Conservation (phyloP, 1,284 basidiomycete genomes). For the Fomitopsis schrenkii region DNA sequence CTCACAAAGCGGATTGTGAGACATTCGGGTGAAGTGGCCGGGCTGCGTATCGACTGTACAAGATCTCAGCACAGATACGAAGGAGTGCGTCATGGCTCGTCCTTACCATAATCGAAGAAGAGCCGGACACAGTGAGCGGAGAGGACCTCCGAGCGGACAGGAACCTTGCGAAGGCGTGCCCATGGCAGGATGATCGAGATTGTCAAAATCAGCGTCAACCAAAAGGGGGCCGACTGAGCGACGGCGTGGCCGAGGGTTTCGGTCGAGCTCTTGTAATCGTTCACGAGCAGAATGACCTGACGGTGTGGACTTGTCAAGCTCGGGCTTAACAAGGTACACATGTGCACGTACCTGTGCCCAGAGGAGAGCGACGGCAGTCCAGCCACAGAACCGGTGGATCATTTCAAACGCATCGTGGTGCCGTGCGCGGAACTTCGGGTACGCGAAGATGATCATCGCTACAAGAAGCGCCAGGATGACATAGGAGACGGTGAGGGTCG, state of each 20-base stretch:
- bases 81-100: not conserved
- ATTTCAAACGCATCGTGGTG: slow-evolving; percentile 49
- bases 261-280: slow-evolving; percentile 41
- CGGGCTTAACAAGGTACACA: not conserved
- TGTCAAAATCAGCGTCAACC: slow-evolving; percentile 48
- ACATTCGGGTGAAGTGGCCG: slow-evolving; percentile 51
- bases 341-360: slow-evolving; percentile 44
- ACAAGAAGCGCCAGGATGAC: slow-evolving; percentile 43
- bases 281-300: slow-evolving; percentile 47
- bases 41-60: slow-evolving; percentile 39
- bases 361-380: slow-evolving; percentile 47
- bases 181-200: slow-evolving; percentile 51
- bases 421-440: slow-evolving; percentile 40
- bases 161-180: slow-evolving; percentile 47
- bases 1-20: slow-evolving; percentile 47
- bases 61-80: not conserved
- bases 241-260: slow-evolving; percentile 39
- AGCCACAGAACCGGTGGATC: slow-evolving; percentile 52
- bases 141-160: slow-evolving; percentile 46
- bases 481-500: slow-evolving; percentile 49
- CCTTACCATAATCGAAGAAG: slow-evolving; percentile 48
- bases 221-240: slow-evolving; percentile 42
- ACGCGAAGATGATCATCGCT: slow-evolving; percentile 44
- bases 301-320: not conserved
- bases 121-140: slow-evolving; percentile 52